These are phyloP conservation scores for Tremella fuciformis DNA, from an alignment of 768 basidiomycete genomes.

Conservation along the genomic window DNA sequence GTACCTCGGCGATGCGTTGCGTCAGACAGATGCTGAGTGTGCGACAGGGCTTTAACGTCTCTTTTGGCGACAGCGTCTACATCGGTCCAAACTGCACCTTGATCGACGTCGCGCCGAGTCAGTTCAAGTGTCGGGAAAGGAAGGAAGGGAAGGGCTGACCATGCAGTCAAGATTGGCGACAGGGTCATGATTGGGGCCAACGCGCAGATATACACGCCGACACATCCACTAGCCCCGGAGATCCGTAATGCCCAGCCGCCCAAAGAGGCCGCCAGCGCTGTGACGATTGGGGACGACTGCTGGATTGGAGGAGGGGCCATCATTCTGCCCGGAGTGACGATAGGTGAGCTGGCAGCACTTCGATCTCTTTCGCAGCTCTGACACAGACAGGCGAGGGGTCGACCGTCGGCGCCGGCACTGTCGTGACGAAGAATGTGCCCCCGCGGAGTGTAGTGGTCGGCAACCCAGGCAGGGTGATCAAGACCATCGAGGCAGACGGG, in stretches of 20 bases:
- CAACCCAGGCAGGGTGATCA: conserved; percentile 51
- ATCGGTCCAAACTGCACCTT: conserved; percentile 42
- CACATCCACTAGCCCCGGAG: conserved; percentile 44
- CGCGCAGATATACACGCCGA: conserved; percentile 40
- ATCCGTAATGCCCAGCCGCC: conserved; percentile 44
- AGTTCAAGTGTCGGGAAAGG: conserved; percentile 11
- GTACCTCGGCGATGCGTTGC: background rate
- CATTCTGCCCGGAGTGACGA: conserved; percentile 46
- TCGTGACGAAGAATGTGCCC: conserved; percentile 18
- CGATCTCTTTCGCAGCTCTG: too few species aligned
- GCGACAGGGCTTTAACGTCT: conserved; percentile 42
- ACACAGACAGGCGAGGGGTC: conserved; percentile 21
- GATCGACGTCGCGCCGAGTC: conserved; percentile 42
- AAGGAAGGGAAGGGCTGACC: background rate
- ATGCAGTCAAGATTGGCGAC: conserved; percentile 43
- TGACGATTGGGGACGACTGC: conserved; percentile 51
- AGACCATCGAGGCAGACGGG: conserved; percentile 43
- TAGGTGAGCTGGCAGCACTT: conserved; percentile 37
- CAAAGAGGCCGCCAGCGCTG: conserved; percentile 46
- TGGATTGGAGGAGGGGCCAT: conserved; percentile 52
- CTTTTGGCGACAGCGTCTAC: conserved; percentile 34
- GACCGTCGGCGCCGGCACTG: conserved; percentile 45
- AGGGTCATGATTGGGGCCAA: conserved; percentile 50
- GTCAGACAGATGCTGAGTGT: background rate
- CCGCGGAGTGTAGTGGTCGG: conserved; percentile 48